These are phyloP conservation scores for Globisporangium canariense DNA, from an alignment of 352 stramenopile species.

Conservation along the genomic window DNA sequence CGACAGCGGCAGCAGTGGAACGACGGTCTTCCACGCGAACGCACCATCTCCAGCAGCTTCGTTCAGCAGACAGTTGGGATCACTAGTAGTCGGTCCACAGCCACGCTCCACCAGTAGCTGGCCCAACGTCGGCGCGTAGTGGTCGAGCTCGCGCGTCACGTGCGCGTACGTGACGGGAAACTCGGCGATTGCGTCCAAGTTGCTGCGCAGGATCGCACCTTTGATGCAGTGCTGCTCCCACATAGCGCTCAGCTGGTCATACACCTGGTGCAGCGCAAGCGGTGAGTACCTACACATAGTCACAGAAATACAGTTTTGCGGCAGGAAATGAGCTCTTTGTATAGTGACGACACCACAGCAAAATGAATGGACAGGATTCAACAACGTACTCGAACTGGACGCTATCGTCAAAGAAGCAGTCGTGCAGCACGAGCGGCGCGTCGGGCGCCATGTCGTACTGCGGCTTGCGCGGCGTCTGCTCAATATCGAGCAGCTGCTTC, in stretches of 20 bases:
- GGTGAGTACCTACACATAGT: conserved; percentile 53
- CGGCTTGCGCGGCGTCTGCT: conserved; percentile 72
- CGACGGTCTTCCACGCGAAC: conserved; percentile 56
- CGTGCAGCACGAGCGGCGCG: conserved; percentile 95
- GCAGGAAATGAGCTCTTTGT: neutral
- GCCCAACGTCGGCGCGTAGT: conserved; percentile 70
- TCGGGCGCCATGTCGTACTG: conserved; percentile 96
- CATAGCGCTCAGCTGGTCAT: conserved; percentile 71
- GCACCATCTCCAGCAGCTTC: conserved; percentile 11
- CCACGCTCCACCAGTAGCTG: conserved; percentile 67
- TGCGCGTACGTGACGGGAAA: conserved; percentile 38
- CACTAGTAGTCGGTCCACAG: neutral
- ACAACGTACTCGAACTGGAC: conserved; percentile 62
- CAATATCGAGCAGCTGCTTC: conserved; percentile 91
- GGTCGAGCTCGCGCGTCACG: conserved; percentile 66
- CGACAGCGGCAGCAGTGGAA: conserved; percentile 44
- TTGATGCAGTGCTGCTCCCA: conserved; percentile 84
- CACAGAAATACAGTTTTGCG: neutral
- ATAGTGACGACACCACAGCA: conserved; percentile 14
- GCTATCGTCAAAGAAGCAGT: conserved; percentile 92
- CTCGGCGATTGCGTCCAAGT: conserved; percentile 56
- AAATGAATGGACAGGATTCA: conserved; percentile 13
- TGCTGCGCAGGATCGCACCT: conserved; percentile 66
- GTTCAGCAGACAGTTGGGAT: neutral
- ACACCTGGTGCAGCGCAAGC: conserved; percentile 69